phyloP scores from a whole-genome alignment of 225 moss, liverwort and hornwort species.

The Takakia lepidozioides region DNA sequence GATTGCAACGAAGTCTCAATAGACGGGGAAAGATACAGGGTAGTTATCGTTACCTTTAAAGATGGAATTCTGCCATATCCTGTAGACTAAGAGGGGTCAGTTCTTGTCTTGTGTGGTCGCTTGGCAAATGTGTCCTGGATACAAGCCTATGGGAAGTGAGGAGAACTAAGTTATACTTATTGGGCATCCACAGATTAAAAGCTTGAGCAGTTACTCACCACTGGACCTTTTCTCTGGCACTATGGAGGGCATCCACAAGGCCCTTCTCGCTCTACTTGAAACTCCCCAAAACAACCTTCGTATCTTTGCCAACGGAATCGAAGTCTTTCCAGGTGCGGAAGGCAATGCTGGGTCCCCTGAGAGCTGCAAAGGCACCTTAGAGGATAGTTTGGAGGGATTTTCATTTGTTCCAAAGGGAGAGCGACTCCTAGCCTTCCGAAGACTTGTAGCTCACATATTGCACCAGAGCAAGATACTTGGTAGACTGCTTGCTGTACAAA shows the following conservation, averaged over 20 bases:
- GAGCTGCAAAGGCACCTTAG: conserved; percentile 26
- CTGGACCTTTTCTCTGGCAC: conserved; percentile 74
- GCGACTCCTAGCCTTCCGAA: conserved; percentile 44
- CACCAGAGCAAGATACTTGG: conserved; percentile 36
- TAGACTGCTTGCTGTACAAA: conserved; percentile 51
- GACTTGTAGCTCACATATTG: conserved; percentile 56
- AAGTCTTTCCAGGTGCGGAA: conserved; percentile 50
- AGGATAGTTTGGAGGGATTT: conserved; percentile 41
- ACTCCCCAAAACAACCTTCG: conserved; percentile 88
- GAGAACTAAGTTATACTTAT: too few relatives aligned
- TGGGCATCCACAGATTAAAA: conserved; percentile 37
- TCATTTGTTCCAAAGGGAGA: conserved; percentile 33
- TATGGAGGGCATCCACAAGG: conserved; percentile 45
- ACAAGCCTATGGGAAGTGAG: too few relatives aligned
- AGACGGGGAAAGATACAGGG: too few relatives aligned
- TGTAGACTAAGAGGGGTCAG: too few relatives aligned
- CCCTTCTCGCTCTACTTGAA: conserved; percentile 55
- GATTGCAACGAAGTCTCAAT: too few relatives aligned
- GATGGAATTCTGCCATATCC: too few relatives aligned
- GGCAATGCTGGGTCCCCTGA: conserved; percentile 25
- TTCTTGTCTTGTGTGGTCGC: too few relatives aligned
- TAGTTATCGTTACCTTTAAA: too few relatives aligned
- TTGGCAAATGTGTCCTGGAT: too few relatives aligned
- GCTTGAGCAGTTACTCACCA: conserved; percentile 69
- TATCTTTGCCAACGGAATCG: conserved; percentile 54